Percentiles rank a stretch among this genome's conserved stretches.
These are phyloP conservation scores for Neospora caninum DNA, from an alignment of 169 alveolate genomes.

Conservation along the genomic window DNA sequence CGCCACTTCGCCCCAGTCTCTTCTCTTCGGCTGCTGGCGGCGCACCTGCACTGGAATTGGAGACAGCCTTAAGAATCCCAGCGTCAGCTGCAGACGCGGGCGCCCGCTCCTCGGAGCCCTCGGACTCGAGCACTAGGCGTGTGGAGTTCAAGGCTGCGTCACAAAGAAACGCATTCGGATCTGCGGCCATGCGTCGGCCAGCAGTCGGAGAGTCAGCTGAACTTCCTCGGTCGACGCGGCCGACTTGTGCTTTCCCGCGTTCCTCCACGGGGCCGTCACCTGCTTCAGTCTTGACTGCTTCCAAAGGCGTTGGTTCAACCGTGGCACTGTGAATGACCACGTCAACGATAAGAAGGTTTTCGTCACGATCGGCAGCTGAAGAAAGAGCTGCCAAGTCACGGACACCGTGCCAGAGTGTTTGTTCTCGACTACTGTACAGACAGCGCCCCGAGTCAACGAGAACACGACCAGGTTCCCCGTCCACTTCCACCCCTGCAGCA, in stretches of 20 bases:
- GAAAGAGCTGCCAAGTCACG: not conserved
- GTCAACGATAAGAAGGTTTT: not conserved
- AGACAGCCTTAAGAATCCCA: not conserved
- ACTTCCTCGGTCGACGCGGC: not conserved
- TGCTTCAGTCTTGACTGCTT: too few relatives aligned
- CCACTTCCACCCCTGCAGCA: not conserved
- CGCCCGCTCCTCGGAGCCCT: not conserved
- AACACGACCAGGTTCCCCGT: not conserved
- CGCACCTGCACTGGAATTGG: not conserved
- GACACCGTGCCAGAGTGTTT: conserved; percentile 14
- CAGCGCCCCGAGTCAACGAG: not conserved
- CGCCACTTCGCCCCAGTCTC: not conserved
- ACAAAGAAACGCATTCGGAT: not conserved
- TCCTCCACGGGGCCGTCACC: not conserved
- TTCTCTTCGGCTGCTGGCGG: not conserved
- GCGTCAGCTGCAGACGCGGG: not conserved
- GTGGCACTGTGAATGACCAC: conserved; percentile 20
- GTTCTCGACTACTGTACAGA: not conserved
- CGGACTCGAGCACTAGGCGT: not conserved
- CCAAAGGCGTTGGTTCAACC: not conserved
- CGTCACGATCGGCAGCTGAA: not conserved
- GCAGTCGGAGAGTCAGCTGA: not conserved
- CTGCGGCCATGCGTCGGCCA: not conserved
- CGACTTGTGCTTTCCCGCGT: not conserved
- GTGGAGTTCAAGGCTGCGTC: not conserved